These are phyloP conservation scores for Crucihimalaya himalaica DNA, from an alignment of 345 rosid species.

Conservation along the genomic window DNA sequence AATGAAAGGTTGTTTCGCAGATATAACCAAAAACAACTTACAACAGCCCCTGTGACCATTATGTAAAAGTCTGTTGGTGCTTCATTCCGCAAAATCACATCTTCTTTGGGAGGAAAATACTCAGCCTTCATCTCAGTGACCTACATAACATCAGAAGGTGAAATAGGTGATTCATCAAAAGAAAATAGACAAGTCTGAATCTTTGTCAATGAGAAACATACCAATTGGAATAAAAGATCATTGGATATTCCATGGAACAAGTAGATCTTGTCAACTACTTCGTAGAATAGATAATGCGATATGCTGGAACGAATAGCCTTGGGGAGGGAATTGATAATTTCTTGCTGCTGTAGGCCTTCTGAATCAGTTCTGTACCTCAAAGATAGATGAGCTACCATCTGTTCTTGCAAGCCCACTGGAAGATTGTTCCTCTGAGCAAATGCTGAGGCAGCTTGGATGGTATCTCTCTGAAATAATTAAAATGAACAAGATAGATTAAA, in stretches of 20 bases:
- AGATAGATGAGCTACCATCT: slow-evolving; percentile 89
- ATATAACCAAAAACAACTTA: slow-evolving; percentile 39
- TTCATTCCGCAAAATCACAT: slow-evolving; percentile 88
- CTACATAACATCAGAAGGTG: slow-evolving; percentile 44
- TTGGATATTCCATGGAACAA: slow-evolving; percentile 87
- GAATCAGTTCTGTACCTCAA: slow-evolving; percentile 82
- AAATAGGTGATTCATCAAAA: not conserved
- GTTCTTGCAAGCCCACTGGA: slow-evolving; percentile 83
- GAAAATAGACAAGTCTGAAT: not conserved
- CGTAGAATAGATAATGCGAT: slow-evolving; percentile 69
- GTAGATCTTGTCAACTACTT: slow-evolving; percentile 72
- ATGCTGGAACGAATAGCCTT: slow-evolving; percentile 91
- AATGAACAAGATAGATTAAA: not conserved
- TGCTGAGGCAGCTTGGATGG: slow-evolving; percentile 71
- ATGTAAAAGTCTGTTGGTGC: slow-evolving; percentile 87
- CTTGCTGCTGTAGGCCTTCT: slow-evolving; percentile 92
- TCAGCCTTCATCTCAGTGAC: slow-evolving; percentile 94
- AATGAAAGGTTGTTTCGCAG: slow-evolving; percentile 25
- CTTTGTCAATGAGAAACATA: slow-evolving; percentile 33
- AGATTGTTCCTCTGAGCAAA: slow-evolving; percentile 78
- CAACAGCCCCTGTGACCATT: slow-evolving; percentile 80
- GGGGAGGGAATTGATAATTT: slow-evolving; percentile 78
- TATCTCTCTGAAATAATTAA: slow-evolving; percentile 66
- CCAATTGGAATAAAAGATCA: slow-evolving; percentile 94
- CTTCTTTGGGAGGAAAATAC: slow-evolving; percentile 92